Conservation (phyloP, 208 protist species). For the Spongospora subterranea region DNA sequence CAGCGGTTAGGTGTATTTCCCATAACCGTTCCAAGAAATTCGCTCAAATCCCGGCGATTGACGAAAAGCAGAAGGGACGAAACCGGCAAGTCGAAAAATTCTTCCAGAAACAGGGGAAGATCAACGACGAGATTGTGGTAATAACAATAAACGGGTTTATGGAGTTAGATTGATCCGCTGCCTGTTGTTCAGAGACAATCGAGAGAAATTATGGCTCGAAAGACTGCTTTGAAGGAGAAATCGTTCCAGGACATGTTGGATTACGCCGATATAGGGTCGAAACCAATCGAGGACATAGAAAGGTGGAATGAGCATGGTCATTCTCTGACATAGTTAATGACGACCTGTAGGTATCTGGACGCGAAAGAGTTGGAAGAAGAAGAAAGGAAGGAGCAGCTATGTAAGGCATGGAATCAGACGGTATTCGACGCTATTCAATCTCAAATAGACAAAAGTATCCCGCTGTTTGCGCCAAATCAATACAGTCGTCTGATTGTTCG, state of each 20-base stretch:
- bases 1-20: too few species aligned
- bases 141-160: too few species aligned
- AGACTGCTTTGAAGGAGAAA: not conserved
- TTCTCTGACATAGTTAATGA: not conserved
- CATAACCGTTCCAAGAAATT: too few species aligned
- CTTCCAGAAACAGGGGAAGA: too few species aligned
- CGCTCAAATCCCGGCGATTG: too few species aligned
- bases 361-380: not conserved
- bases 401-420: not conserved
- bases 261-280: not conserved
- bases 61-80: too few species aligned
- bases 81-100: too few species aligned
- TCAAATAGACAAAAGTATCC: not conserved
- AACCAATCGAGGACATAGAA: not conserved
- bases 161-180: too few species aligned
- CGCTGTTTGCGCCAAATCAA: not conserved
- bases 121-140: too few species aligned
- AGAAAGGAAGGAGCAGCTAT: not conserved
- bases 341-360: not conserved
- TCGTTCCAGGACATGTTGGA: not conserved
- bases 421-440: not conserved
- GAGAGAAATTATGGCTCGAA: not conserved
- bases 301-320: not conserved
- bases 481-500: not conserved
- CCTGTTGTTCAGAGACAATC: not conserved